A percentile compares a stretch with the other conserved stretches of the same genome.
Evolutionary conservation across 768 basidiomycete species (phyloP).

Genomic region (Boletus sp.): DNA sequence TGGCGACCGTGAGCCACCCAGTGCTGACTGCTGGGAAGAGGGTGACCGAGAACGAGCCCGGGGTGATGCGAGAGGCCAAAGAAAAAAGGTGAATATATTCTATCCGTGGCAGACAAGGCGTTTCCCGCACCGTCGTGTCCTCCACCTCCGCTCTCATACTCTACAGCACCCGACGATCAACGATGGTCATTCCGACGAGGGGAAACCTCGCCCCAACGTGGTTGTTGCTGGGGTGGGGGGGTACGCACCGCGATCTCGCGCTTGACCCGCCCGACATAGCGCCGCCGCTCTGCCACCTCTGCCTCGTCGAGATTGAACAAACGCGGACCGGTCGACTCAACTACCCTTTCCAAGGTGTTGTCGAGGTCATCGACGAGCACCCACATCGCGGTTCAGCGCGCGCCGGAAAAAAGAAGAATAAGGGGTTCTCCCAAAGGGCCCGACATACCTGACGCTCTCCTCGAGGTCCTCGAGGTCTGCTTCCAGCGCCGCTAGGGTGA

Average conservation of each 20-base stretch:
- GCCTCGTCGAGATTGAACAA: constrained; percentile 77
- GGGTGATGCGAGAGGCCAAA: too few species aligned
- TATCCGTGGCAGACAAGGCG: neutral
- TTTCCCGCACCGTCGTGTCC: constrained; percentile 13
- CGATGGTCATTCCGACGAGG: too few species aligned
- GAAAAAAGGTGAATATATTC: neutral
- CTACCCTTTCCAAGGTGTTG: constrained; percentile 63
- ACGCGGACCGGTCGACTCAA: constrained; percentile 81
- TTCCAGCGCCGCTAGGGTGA: constrained; percentile 72
- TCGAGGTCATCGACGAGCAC: neutral
- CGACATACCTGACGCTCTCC: constrained; percentile 77
- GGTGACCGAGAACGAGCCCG: constrained; percentile 17
- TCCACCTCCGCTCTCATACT: constrained; percentile 69
- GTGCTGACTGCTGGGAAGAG: constrained; percentile 10
- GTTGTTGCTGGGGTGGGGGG: too few species aligned
- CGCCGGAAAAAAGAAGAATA: too few species aligned
- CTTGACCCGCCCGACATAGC: constrained; percentile 72
- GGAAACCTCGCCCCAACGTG: too few species aligned
- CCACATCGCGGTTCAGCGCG: too few species aligned
- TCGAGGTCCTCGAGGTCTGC: constrained; percentile 92
- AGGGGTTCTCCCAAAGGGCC: neutral
- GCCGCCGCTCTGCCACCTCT: constrained; percentile 73
- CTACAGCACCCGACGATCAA: constrained; percentile 48
- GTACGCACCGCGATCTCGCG: constrained; percentile 76
- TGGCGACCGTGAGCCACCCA: constrained; percentile 18